Percentiles rank a stretch among this genome's conserved stretches.
Evolutionary conservation across 1,284 basidiomycete species (phyloP).

Genomic region (Macrocystidia cucumis): DNA sequence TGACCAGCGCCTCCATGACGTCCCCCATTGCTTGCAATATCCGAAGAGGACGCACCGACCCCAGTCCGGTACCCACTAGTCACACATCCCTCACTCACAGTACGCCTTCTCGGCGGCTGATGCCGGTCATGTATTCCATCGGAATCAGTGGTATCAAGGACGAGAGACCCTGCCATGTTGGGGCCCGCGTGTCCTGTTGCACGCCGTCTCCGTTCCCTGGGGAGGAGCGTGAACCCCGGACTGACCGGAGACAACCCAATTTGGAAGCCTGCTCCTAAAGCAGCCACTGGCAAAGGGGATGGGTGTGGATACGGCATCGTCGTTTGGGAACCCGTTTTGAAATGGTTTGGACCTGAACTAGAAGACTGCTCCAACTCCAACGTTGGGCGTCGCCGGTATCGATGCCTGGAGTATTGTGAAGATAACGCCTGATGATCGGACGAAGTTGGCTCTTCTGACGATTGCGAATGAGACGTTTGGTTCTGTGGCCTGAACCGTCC

Average conservation of each 20-base stretch:
- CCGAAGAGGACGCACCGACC: too few relatives aligned
- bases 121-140: conserved; percentile 17
- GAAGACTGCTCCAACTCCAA: too few relatives aligned
- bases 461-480: too few relatives aligned
- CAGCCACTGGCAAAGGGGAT: conserved; percentile 26
- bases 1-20: too few relatives aligned
- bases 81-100: conserved; percentile 46
- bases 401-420: too few relatives aligned
- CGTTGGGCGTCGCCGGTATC: too few relatives aligned
- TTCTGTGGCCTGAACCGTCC: conserved; percentile 10
- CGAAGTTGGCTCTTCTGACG: conserved; percentile 11
- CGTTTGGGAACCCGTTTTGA: too few relatives aligned
- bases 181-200: conserved; percentile 26
- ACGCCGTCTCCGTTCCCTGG: conserved; percentile 39
- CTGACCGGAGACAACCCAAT: conserved; percentile 69
- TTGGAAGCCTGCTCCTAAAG: conserved; percentile 49
- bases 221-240: conserved; percentile 62
- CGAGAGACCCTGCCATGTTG: too few relatives aligned
- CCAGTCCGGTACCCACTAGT: too few relatives aligned
- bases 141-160: conserved; percentile 14
- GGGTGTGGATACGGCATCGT: too few relatives aligned
- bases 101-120: conserved; percentile 25
- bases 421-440: conserved; percentile 13
- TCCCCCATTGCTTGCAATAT: too few relatives aligned
- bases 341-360: too few relatives aligned